A percentile compares a stretch with the other conserved stretches of the same genome.
Evolutionary conservation across 2,329 filamentous ascomycete species (phyloP).

Genomic region (Hymenoscyphus fraxineus): DNA sequence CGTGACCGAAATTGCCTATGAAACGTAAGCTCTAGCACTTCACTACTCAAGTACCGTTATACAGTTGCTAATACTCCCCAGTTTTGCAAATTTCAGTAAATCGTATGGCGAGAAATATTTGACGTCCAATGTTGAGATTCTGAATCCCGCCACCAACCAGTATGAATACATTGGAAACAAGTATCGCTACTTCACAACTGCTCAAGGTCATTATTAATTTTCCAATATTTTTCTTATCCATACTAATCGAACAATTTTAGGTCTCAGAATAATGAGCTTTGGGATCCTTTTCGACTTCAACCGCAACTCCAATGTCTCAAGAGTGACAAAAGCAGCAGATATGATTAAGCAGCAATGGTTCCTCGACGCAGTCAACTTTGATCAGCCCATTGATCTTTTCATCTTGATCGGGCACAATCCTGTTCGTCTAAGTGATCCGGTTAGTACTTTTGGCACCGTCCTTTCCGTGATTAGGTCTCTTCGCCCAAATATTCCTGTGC

Average conservation of each 20-base stretch:
- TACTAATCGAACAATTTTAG: slow-evolving; percentile 1
- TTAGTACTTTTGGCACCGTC: slow-evolving; percentile 70
- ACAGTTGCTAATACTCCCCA: neutral
- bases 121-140: slow-evolving; percentile 86
- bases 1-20: slow-evolving; percentile 57
- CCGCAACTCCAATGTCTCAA: slow-evolving; percentile 82
- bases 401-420: slow-evolving; percentile 81
- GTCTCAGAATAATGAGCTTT: slow-evolving; percentile 40
- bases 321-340: slow-evolving; percentile 72
- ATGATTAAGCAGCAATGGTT: slow-evolving; percentile 85
- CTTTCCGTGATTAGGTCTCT: slow-evolving; percentile 71
- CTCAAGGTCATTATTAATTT: slow-evolving; percentile 55
- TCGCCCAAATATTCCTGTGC: slow-evolving; percentile 75
- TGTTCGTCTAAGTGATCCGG: slow-evolving; percentile 50
- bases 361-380: slow-evolving; percentile 64
- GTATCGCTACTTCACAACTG: slow-evolving; percentile 84
- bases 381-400: slow-evolving; percentile 74
- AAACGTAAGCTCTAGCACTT: slow-evolving; percentile 13
- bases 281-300: slow-evolving; percentile 93
- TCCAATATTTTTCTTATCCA: neutral
- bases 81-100: slow-evolving; percentile 69
- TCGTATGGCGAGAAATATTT: slow-evolving; percentile 72
- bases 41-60: neutral
- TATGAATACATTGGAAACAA: slow-evolving; percentile 72
- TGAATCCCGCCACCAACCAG: slow-evolving; percentile 65